These are phyloP conservation scores for Solanum bukasovii DNA, from an alignment of 257 asterid genomes.

Conservation along the genomic window DNA sequence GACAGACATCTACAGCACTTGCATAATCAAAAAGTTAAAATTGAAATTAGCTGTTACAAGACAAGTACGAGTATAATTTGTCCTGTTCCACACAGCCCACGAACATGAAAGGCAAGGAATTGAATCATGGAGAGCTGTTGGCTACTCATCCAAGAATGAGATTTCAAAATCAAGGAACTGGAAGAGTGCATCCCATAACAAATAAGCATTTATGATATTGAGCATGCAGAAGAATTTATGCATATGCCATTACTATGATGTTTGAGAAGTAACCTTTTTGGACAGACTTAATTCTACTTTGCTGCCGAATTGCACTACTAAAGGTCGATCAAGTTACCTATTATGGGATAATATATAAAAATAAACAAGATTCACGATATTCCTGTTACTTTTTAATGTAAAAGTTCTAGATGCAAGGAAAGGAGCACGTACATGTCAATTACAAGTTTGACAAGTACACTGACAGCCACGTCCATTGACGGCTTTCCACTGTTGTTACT, in stretches of 20 bases:
- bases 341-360: background rate
- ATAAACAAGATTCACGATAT: background rate
- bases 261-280: background rate
- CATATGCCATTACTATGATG: background rate
- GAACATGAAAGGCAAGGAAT: background rate
- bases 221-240: background rate
- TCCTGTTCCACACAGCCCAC: background rate
- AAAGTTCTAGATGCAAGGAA: background rate
- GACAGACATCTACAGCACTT: background rate
- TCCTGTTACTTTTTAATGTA: background rate
- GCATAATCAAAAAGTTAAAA: background rate
- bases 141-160: background rate
- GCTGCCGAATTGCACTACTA: background rate
- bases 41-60: background rate
- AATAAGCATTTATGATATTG: background rate
- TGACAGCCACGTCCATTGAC: constrained; percentile 92
- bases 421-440: constrained; percentile 85
- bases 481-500: constrained; percentile 79
- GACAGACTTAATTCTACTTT: background rate
- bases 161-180: background rate
- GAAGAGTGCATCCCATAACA: background rate
- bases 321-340: background rate
- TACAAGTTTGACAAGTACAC: constrained; percentile 96
- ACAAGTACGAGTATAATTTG: background rate
- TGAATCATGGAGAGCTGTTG: background rate